These are phyloP conservation scores for Casuarina equisetifolia DNA, from an alignment of 306 rosid species.

Conservation along the genomic window DNA sequence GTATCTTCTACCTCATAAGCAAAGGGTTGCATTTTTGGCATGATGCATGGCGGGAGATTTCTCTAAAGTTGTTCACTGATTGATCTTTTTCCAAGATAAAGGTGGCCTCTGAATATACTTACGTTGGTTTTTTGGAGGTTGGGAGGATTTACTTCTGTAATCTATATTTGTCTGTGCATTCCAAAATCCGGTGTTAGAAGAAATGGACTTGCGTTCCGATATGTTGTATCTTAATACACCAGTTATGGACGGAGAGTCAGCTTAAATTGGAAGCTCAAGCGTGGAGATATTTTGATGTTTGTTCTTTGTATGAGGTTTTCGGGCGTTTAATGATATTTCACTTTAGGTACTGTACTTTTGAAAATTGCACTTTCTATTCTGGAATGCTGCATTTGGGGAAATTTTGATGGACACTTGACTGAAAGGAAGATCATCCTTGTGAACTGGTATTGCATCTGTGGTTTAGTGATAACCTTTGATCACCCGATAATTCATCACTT, in stretches of 20 bases:
- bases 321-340: background rate
- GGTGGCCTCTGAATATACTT: no score
- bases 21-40: background rate
- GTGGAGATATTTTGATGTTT: background rate
- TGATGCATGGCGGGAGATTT: background rate
- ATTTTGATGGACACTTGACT: background rate
- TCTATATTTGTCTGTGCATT: background rate
- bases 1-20: background rate
- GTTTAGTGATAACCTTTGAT: background rate
- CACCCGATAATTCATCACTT: background rate
- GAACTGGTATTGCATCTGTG: background rate
- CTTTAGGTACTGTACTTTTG: background rate
- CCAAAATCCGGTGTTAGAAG: background rate
- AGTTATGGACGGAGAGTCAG: background rate
- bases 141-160: background rate
- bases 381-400: background rate
- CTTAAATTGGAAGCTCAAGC: background rate
- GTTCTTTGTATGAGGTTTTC: background rate
- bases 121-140: background rate
- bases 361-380: background rate
- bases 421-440: background rate
- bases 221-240: background rate
- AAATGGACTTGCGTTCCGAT: background rate
- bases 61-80: no score
- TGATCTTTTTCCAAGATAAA: no score